Evolutionary conservation across 495 filamentous ascomycete genomes (phyloP).

Genomic region (Aspergillus campestris): DNA sequence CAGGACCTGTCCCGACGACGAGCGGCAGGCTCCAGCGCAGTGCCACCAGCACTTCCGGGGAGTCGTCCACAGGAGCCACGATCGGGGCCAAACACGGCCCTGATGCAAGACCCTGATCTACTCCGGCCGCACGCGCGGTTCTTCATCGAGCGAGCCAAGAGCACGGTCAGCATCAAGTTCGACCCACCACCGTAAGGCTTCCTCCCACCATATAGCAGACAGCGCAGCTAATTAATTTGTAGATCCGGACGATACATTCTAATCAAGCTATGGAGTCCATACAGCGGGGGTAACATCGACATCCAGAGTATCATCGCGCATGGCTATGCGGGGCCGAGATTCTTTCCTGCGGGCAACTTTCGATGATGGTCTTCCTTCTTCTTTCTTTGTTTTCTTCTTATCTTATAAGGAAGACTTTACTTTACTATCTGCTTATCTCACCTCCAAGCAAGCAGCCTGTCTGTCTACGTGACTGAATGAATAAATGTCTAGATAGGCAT

Average conservation of each 20-base stretch:
- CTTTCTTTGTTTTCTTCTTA: too few species aligned
- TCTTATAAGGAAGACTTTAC: too few species aligned
- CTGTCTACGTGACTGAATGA: too few species aligned
- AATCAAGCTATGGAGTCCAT: slow-evolving; percentile 78
- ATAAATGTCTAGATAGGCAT: too few species aligned
- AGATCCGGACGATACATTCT: slow-evolving; percentile 68
- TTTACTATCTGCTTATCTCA: too few species aligned
- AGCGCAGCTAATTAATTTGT: slow-evolving; percentile 5
- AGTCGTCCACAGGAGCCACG: neutral
- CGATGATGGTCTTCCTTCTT: slow-evolving; percentile 2
- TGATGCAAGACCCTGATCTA: slow-evolving; percentile 34
- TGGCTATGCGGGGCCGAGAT: slow-evolving; percentile 76
- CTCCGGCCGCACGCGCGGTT: slow-evolving; percentile 68
- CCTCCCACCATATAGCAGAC: neutral
- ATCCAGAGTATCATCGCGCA: slow-evolving; percentile 72
- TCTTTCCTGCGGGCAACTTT: slow-evolving; percentile 47
- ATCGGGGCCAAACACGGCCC: slow-evolving; percentile 14
- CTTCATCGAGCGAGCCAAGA: slow-evolving; percentile 70
- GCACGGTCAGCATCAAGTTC: slow-evolving; percentile 79
- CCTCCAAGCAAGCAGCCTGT: too few species aligned
- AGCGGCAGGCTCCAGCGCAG: too few species aligned
- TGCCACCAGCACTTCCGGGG: too few species aligned
- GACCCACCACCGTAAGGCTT: slow-evolving; percentile 72
- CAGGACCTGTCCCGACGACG: slow-evolving; percentile 15
- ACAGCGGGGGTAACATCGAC: slow-evolving; percentile 62